phyloP scores from a whole-genome alignment of 2,329 filamentous ascomycete species.

The Ilyonectria destructans region DNA sequence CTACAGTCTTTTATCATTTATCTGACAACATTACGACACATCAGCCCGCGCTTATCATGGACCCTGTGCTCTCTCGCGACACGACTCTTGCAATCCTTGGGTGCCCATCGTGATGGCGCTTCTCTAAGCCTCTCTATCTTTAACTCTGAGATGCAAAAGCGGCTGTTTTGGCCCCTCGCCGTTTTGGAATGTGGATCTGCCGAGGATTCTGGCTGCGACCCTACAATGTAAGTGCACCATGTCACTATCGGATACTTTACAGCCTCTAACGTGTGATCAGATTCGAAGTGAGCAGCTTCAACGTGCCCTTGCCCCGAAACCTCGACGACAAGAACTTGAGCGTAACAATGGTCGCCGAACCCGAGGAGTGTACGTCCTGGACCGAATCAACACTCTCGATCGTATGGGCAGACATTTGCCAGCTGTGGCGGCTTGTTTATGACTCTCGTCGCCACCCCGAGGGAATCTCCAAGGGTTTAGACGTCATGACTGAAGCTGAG shows the following conservation, averaged over 20 bases:
- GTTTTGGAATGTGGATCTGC: background rate
- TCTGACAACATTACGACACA: background rate
- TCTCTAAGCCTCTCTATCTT: background rate
- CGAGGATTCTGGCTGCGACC: constrained; percentile 2
- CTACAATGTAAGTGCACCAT: constrained; percentile 6
- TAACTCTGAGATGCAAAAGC: constrained; percentile 5
- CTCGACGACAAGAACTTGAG: background rate
- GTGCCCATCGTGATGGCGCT: constrained; percentile 4
- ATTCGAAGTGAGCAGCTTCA: constrained; percentile 14
- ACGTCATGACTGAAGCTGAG: background rate
- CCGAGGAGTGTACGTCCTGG: background rate
- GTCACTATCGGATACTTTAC: background rate
- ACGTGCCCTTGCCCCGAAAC: background rate
- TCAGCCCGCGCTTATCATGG: background rate
- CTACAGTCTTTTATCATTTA: constrained; percentile 12
- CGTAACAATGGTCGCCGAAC: background rate
- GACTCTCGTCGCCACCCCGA: constrained; percentile 1
- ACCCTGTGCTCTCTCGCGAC: background rate
- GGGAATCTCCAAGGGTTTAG: background rate
- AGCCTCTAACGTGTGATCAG: background rate
- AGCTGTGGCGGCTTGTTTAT: background rate
- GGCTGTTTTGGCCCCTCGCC: constrained; percentile 1
- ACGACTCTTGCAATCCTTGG: constrained; percentile 8
- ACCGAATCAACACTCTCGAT: background rate
- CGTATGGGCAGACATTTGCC: background rate